phyloP scores from a whole-genome alignment of 2,329 filamentous ascomycete genomes.

The Penicillium decumbens region DNA sequence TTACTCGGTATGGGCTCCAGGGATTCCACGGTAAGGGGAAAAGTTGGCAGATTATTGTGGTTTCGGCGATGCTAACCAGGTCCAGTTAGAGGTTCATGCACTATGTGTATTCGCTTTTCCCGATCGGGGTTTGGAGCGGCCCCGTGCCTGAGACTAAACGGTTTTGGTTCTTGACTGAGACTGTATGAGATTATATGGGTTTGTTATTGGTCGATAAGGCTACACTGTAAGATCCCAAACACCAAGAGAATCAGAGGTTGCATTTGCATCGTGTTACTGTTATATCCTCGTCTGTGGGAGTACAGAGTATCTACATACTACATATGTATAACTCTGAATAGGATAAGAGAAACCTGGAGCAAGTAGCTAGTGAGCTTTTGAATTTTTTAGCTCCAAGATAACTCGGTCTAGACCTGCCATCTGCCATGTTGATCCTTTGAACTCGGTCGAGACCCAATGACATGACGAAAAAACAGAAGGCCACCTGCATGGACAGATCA shows the following conservation, averaged over 20 bases:
- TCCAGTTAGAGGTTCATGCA: conserved; percentile 1
- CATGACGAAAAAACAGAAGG: background rate
- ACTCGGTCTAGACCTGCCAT: background rate
- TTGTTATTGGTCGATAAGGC: conserved; percentile 5
- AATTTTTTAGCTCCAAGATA: background rate
- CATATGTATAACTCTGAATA: no score
- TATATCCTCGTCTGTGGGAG: background rate
- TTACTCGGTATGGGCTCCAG: no score
- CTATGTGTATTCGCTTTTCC: conserved; percentile 1
- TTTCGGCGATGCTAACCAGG: conserved; percentile 6
- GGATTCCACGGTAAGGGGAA: conserved; percentile 16
- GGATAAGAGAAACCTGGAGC: background rate
- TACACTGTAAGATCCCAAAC: background rate
- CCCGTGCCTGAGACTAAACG: conserved; percentile 17
- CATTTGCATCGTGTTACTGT: background rate
- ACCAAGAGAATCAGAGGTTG: background rate
- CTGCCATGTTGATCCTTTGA: background rate
- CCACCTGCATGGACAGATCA: background rate
- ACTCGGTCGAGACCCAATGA: background rate
- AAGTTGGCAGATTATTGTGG: conserved; percentile 9
- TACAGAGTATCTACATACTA: no score
- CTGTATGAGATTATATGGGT: background rate
- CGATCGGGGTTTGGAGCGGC: conserved; percentile 2
- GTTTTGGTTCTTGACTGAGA: background rate
- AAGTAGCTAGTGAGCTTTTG: background rate